Evolutionary conservation across 805 yeast species (phyloP).

Genomic region (Schwanniomyces occidentalis): DNA sequence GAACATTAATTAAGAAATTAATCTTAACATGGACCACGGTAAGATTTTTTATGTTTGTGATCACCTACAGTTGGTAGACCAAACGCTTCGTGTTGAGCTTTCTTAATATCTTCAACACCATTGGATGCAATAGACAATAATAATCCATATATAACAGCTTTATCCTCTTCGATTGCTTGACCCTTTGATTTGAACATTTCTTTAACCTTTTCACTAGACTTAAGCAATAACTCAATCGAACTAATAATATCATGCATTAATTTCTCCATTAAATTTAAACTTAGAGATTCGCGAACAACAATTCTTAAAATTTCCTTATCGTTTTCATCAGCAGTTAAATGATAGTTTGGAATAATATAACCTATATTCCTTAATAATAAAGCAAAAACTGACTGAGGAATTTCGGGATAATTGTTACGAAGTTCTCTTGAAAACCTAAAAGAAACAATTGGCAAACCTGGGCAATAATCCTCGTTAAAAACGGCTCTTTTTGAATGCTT

Average conservation of each 20-base stretch:
- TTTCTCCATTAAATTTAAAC: constrained; percentile 59
- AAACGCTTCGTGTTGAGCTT: constrained; percentile 18
- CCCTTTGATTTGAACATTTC: constrained; percentile 19
- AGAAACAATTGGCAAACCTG: constrained; percentile 89
- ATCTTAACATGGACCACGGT: constrained; percentile 37
- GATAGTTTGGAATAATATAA: constrained; percentile 88
- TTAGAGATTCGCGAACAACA: constrained; percentile 73
- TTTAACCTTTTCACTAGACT: constrained; percentile 43
- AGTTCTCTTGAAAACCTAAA: constrained; percentile 69
- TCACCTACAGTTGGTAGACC: constrained; percentile 22
- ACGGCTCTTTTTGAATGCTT: constrained; percentile 13
- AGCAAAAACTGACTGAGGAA: constrained; percentile 79
- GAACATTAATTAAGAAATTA: too few relatives aligned
- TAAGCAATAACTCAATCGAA: constrained; percentile 52
- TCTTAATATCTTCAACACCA: constrained; percentile 45
- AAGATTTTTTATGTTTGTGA: constrained; percentile 27
- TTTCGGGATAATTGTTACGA: constrained; percentile 62
- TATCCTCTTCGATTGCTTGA: constrained; percentile 23
- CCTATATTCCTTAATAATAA: constrained; percentile 74
- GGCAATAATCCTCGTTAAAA: constrained; percentile 51
- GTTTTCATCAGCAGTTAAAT: constrained; percentile 63
- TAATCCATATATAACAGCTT: constrained; percentile 45
- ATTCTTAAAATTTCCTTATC: constrained; percentile 75
- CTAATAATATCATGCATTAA: constrained; percentile 61
- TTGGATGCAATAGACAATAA: constrained; percentile 56